Conservation (phyloP, 805 yeast genomes). For the Sugiyamaella americana region DNA sequence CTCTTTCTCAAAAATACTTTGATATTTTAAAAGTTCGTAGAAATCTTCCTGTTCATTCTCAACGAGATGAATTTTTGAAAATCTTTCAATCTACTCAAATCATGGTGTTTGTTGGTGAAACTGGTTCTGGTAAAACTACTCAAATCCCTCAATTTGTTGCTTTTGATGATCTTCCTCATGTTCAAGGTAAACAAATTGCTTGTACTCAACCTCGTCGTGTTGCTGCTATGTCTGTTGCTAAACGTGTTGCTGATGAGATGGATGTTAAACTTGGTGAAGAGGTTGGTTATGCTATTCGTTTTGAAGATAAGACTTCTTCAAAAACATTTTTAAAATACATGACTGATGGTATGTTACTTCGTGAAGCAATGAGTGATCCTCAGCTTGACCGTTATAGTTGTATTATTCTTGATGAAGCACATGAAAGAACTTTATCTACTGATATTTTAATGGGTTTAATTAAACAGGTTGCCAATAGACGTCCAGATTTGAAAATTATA, state of each 20-base stretch:
- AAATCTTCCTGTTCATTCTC: constrained; percentile 89
- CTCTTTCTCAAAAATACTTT: constrained; percentile 59
- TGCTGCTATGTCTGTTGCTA: constrained; percentile 98
- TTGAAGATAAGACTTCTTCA: constrained; percentile 78
- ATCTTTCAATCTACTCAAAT: constrained; percentile 84
- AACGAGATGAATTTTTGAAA: constrained; percentile 79
- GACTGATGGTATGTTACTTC: constrained; percentile 97
- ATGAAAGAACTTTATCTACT: constrained; percentile 93
- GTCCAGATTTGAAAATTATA: constrained; percentile 85
- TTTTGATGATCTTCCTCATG: constrained; percentile 88
- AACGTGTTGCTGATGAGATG: constrained; percentile 96
- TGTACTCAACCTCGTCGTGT: constrained; percentile 97
- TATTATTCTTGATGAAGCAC: constrained; percentile 94
- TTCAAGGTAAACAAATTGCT: constrained; percentile 78
- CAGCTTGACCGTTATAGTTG: constrained; percentile 74
- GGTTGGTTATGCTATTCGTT: constrained; percentile 93
- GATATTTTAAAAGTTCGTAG: constrained; percentile 75
- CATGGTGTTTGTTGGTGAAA: constrained; percentile 98
- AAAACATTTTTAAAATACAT: constrained; percentile 85
- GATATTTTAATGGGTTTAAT: constrained; percentile 94
- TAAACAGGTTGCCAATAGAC: constrained; percentile 70
- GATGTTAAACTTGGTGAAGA: constrained; percentile 89
- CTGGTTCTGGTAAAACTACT: constrained; percentile 98
- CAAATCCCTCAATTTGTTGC: constrained; percentile 95
- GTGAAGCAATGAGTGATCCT: constrained; percentile 98